Conservation (phyloP, 345 rosid species). For the Rhodamnia rubescens region DNA sequence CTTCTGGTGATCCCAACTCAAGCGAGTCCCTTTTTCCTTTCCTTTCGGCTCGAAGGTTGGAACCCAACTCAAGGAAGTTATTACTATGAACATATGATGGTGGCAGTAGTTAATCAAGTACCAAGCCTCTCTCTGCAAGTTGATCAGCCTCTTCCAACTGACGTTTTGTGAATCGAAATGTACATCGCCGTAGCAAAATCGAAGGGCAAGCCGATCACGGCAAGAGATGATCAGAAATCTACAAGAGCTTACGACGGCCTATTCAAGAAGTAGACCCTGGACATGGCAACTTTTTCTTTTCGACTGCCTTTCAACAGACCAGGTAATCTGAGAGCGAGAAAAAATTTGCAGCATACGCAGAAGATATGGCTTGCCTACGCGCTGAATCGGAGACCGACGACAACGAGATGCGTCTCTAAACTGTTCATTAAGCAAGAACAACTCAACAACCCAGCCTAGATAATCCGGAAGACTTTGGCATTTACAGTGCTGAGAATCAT, state of each 20-base stretch:
- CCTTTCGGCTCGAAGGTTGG: neutral
- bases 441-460: neutral
- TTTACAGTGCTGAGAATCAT: neutral
- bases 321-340: neutral
- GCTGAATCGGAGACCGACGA: neutral
- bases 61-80: neutral
- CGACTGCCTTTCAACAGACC: neutral
- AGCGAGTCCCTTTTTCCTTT: neutral
- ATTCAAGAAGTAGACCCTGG: neutral
- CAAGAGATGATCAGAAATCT: neutral
- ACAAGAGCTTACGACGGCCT: neutral
- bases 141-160: neutral
- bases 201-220: neutral
- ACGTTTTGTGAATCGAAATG: neutral
- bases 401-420: neutral
- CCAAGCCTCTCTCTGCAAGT: neutral
- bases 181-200: neutral
- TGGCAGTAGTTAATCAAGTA: neutral
- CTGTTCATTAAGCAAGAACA: neutral
- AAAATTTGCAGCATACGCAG: neutral
- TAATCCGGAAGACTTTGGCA: neutral
- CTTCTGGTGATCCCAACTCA: neutral
- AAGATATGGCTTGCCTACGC: neutral
- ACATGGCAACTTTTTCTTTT: neutral
- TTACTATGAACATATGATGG: neutral